phyloP scores from a whole-genome alignment of 2,329 filamentous ascomycete genomes.

The Arthroderma sp. region DNA sequence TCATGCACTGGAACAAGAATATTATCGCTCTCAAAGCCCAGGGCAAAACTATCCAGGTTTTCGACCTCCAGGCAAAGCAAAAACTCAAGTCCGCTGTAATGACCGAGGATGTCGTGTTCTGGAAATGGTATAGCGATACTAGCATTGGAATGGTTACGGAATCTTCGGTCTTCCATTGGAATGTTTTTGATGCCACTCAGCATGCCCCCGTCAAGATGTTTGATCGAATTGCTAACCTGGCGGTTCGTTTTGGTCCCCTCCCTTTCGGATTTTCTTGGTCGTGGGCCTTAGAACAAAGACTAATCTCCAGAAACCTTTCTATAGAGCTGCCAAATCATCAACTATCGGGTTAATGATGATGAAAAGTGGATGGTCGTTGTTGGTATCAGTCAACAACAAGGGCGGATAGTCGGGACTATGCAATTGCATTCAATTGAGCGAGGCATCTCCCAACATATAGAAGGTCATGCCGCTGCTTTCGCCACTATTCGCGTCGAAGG shows the following conservation, averaged over 20 bases:
- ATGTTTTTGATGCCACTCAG: slow-evolving; percentile 77
- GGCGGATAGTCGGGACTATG: slow-evolving; percentile 88
- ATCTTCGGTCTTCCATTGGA: slow-evolving; percentile 89
- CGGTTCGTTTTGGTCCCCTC: slow-evolving; percentile 41
- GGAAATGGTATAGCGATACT: slow-evolving; percentile 95
- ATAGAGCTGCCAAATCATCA: slow-evolving; percentile 96
- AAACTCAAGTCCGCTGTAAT: slow-evolving; percentile 96
- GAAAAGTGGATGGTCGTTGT: slow-evolving; percentile 98
- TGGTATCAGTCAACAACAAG: slow-evolving; percentile 85
- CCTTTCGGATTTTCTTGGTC: background rate
- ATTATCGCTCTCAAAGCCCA: slow-evolving; percentile 96
- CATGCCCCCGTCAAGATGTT: slow-evolving; percentile 78
- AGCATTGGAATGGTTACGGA: slow-evolving; percentile 85
- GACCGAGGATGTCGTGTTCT: slow-evolving; percentile 95
- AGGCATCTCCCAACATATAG: slow-evolving; percentile 93
- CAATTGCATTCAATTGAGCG: slow-evolving; percentile 94
- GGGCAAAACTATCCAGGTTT: slow-evolving; percentile 89
- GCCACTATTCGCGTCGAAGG: slow-evolving; percentile 80
- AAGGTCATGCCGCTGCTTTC: slow-evolving; percentile 92
- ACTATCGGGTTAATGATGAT: slow-evolving; percentile 90
- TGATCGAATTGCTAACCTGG: slow-evolving; percentile 81
- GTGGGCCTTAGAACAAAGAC: background rate
- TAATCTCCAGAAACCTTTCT: slow-evolving; percentile 1
- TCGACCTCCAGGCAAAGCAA: slow-evolving; percentile 81
- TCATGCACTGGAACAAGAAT: slow-evolving; percentile 96